phyloP scores from a whole-genome alignment of 176 grass and related monocot genomes.

The Juncus effusus region DNA sequence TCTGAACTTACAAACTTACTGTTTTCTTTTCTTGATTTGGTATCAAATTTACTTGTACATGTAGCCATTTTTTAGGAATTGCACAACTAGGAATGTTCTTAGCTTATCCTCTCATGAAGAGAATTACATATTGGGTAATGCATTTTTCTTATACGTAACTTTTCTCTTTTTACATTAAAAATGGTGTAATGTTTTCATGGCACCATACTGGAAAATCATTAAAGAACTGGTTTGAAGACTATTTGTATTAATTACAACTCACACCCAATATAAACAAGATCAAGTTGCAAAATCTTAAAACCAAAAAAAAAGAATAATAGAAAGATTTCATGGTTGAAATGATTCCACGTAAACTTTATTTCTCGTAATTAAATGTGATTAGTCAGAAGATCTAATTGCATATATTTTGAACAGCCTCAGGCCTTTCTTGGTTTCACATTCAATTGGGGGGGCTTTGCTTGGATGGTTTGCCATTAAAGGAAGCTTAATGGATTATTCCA shows the following conservation, averaged over 20 bases:
- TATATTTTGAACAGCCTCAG: constrained; percentile 38
- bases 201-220: background rate
- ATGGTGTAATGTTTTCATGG: too few relatives aligned
- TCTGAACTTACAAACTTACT: too few relatives aligned
- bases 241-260: background rate
- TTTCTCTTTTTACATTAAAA: background rate
- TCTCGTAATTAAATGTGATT: background rate
- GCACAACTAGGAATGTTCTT: constrained; percentile 12
- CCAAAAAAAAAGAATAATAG: background rate
- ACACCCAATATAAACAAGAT: background rate
- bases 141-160: background rate
- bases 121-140: constrained; percentile 45
- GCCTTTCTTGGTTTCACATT: constrained; percentile 42
- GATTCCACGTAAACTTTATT: background rate
- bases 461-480: constrained; percentile 41
- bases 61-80: background rate
- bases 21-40: background rate
- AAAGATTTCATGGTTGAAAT: too few relatives aligned
- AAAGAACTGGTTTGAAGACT: background rate
- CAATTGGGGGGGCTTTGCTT: constrained; percentile 43
- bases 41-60: background rate
- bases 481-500: constrained; percentile 33
- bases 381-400: background rate
- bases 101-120: constrained; percentile 53
- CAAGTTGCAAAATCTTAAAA: background rate